phyloP scores from a whole-genome alignment of 1,139 yeast genomes.

The Pichia norvegensis region DNA sequence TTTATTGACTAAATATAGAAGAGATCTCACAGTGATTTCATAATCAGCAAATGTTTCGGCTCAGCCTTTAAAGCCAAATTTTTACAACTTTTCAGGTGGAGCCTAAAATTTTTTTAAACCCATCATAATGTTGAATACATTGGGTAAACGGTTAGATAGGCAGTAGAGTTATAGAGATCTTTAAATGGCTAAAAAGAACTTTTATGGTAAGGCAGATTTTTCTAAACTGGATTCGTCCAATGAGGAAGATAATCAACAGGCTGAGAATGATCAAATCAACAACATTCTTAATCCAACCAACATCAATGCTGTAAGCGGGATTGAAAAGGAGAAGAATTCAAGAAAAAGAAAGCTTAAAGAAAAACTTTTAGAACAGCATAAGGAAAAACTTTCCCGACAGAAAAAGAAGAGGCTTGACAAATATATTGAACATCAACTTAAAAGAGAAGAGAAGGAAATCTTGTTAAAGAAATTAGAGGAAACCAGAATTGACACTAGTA shows the following conservation, averaged over 20 bases:
- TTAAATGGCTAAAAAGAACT: slow-evolving; percentile 12
- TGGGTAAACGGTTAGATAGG: background rate
- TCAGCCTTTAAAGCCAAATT: too few species aligned
- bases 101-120: too few species aligned
- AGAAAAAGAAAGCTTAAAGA: slow-evolving; percentile 62
- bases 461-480: slow-evolving; percentile 64
- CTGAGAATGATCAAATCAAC: background rate
- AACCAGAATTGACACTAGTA: slow-evolving; percentile 65
- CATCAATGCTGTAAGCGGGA: slow-evolving; percentile 4
- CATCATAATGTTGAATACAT: too few species aligned
- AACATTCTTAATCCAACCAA: background rate
- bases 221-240: background rate
- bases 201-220: slow-evolving; percentile 17
- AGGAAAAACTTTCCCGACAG: slow-evolving; percentile 59
- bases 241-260: background rate
- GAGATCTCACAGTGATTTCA: too few species aligned
- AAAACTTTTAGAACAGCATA: slow-evolving; percentile 48
- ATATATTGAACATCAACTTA: slow-evolving; percentile 79
- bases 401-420: slow-evolving; percentile 74
- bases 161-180: background rate
- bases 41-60: too few species aligned
- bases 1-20: too few species aligned
- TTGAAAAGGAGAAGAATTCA: slow-evolving; percentile 50
- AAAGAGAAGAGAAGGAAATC: slow-evolving; percentile 79
- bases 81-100: too few species aligned